Evolutionary conservation across 805 yeast species (phyloP), one percentile per base, ranked within the genome.

Genomic region (Wickerhamiella occidentalis): DNA sequence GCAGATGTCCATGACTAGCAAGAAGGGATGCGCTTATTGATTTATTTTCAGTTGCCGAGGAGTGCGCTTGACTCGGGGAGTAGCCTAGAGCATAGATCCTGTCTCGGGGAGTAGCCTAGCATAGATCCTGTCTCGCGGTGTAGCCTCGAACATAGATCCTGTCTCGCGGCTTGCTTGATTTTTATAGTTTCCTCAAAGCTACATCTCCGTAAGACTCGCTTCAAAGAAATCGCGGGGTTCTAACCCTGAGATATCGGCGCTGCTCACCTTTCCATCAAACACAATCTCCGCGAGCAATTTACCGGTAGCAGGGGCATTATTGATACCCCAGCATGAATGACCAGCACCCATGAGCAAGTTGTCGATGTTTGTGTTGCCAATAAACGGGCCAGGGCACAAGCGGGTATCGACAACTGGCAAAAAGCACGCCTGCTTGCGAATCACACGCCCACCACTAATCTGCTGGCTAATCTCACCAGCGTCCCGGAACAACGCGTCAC

Each of bases 281-380:
- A 90, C 64, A 49, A 90, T 60, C 66, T 90, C 97, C 55, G 95
- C 79, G 80, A 90, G 75, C 35, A 92, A 74, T 61, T 85, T 79
- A n/a, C 98, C 98, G 0, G 96, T 88, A 3, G 84, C 96, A 0
- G 96, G 96, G 0, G 96, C 96, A 65, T 92, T 90, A 68, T 90
- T 92, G 54, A 90, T 92, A 19, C 98, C 98, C 98, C 98, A 90
- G 67, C 97, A 92, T 13, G 95, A 83, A 65, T 90, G 98, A 0
- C 97, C 98, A 13, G 90, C 77, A 2, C 96, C 95, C 50, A 90
- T 64, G 58, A 70, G 83, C 53, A 90, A 68, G 52, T 80, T 79
- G 19, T 75, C 77, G 6, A 88, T 94, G 59, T 87, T 87, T 0
- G 97, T 90, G 58, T 85, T 90, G 42, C 98, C 98, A 57, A 90